Evolutionary conservation across 1,284 basidiomycete genomes (phyloP), one percentile per base, ranked within the genome.

Genomic region (Ganoderma sinense): DNA sequence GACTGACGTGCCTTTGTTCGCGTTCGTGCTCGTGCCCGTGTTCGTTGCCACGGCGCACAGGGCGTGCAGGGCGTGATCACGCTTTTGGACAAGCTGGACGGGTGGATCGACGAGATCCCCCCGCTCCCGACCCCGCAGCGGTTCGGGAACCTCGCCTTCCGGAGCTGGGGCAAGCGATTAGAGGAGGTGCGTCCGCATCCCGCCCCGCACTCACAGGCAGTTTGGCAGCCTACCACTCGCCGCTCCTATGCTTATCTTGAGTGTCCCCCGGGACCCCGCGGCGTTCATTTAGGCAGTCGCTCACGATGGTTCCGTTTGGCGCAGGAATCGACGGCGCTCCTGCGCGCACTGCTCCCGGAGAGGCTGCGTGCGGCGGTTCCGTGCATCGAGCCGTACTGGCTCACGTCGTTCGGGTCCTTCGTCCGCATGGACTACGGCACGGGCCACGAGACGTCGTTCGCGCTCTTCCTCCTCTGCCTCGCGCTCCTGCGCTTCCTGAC

Each of bases 371-470:
- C 80, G 3, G 85, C 88, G 1, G 82, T 91, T 31, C 88, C 88
- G 3, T 88, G 89, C 69, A 78, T 97, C 36, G 86, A 86, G 55
- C 91, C 94, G 2, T 96, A 98, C 77, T 82, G 99, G 60, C 77
- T 94, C 40, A 89, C 91, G 20, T 91, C 96, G 0, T 99, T 99
- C 79, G 97, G 97, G 8, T 97, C 95, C 14, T 95, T 96, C 74
- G 88, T 89, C 4, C 90, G 97, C 58, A 91, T 99, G 82, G 97
- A 99, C 83, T 99, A 99, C 78, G 98, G 97, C 0, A 97, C 96
- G 1, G 97, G 97, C 0, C 97, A 99, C 78, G 97, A 99, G 83
- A 87, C 94, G 0, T 92, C 94, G 0, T 98, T 98, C 78, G 88
- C 89, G 8, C 82, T 96, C n/a, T 92, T 94, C 70, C 85, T 98